Base-by-base conservation (phyloP, 331 rosid genomes). In the Acacia concinna region DNA sequence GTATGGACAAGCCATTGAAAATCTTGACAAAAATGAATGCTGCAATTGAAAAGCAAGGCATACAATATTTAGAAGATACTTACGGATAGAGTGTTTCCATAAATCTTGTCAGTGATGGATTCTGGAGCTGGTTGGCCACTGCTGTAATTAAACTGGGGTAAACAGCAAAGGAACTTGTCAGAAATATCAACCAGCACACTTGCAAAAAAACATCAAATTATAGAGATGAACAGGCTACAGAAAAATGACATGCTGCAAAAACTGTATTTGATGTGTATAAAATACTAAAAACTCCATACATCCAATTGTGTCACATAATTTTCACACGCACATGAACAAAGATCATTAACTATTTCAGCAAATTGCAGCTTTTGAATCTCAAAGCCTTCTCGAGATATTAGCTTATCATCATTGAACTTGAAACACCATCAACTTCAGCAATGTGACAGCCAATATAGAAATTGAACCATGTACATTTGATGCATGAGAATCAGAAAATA, bases 71-170 rank as follows among this genome's bases (percentile, higher is more conserved):
- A 75, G 56, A 72, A 68, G 77, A 82, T 35, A 85, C 97, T 89
- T 91, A 96, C 98, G 25, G 98, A 93, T 46, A 90, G 89, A 56
- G 99, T 93, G 87, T 96, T 96, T 88, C 99, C 97, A 74, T 93
- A 96, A 81, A 96, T 96, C 84, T 90, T 93, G 86, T 96, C 98
- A 20, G 98, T 93, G 80, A 96, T 96, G 80, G 99, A 93, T 83
- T 96, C 98, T 7, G 98, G 99, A 70, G 99, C 99, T 81, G 99
- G 98, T 81, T 93, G 99, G 71, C 97, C 98, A 84, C 98, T 96
- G 82, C 91, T 89, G 91, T 96, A 96, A 85, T 93, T 96, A 79
- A 96, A 93, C 99, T 96, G 87, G 67, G 73, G 51, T 51, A 68
- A 84, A 74, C 38, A 81, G 51, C 49, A 83, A 79, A 64, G 23